phyloP scores from a whole-genome alignment of 108 stramenopile genomes.

The Cyclotella cryptica region DNA sequence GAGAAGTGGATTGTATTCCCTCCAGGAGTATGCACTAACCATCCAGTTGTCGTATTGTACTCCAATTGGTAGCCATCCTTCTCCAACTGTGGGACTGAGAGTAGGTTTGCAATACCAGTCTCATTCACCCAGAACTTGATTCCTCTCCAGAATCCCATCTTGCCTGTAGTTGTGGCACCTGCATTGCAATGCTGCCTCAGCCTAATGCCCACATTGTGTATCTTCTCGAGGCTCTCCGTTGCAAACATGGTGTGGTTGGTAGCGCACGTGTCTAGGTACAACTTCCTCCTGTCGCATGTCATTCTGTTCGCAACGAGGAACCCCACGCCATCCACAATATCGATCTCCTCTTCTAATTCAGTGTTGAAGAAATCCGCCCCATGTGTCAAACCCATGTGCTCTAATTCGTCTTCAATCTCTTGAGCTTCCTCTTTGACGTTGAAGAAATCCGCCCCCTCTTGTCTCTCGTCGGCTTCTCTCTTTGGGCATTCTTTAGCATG shows the following conservation, averaged over 20 bases:
- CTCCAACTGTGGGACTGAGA: not conserved
- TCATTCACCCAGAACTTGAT: not conserved
- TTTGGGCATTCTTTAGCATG: too few species aligned
- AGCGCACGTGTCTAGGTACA: not conserved
- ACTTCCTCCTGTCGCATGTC: too few species aligned
- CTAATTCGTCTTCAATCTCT: too few species aligned
- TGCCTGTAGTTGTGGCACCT: not conserved
- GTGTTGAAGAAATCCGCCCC: too few species aligned
- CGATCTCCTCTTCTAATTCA: too few species aligned
- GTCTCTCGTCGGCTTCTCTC: too few species aligned
- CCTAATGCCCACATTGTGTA: not conserved
- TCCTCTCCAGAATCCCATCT: not conserved
- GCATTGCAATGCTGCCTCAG: not conserved
- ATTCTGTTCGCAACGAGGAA: too few species aligned
- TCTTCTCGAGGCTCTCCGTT: not conserved
- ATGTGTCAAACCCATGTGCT: too few species aligned
- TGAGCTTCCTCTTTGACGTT: too few species aligned
- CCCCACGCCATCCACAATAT: too few species aligned
- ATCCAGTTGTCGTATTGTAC: not conserved
- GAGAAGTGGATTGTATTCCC: not conserved
- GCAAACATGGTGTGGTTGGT: not conserved
- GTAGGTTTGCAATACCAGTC: not conserved
- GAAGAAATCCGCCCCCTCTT: too few species aligned
- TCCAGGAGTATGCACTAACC: not conserved
- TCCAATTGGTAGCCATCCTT: not conserved